Evolutionary conservation across 2,329 filamentous ascomycete genomes (phyloP).

Genomic region (Triangularia verruculosa): DNA sequence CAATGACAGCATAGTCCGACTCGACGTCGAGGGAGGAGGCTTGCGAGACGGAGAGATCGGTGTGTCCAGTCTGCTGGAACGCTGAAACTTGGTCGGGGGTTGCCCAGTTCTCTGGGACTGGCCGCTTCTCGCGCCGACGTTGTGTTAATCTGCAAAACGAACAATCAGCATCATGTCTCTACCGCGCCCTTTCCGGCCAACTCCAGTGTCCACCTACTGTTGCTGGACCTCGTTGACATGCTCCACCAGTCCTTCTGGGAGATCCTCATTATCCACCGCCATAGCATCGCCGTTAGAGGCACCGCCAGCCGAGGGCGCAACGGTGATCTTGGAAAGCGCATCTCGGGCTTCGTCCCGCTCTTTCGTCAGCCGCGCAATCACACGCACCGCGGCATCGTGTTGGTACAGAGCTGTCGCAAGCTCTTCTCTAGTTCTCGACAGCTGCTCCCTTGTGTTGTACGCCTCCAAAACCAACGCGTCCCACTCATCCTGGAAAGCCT

Average conservation of each 20-base stretch:
- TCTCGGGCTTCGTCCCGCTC: conserved; percentile 92
- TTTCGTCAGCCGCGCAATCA: conserved; percentile 85
- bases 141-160: conserved; percentile 67
- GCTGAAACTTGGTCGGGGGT: conserved; percentile 65
- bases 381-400: conserved; percentile 92
- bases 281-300: conserved; percentile 73
- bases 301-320: conserved; percentile 56
- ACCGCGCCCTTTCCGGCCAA: neutral
- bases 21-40: conserved; percentile 49
- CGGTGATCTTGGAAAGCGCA: conserved; percentile 79
- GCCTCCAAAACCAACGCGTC: conserved; percentile 89
- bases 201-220: conserved; percentile 54
- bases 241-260: conserved; percentile 68
- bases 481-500: conserved; percentile 98
- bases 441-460: conserved; percentile 84
- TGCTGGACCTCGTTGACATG: conserved; percentile 79
- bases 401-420: conserved; percentile 92
- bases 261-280: conserved; percentile 79
- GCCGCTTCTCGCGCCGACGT: conserved; percentile 77
- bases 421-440: conserved; percentile 88
- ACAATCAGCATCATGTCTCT: conserved; percentile 17
- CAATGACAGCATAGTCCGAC: conserved; percentile 68
- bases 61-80: conserved; percentile 45
- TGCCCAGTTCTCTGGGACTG: conserved; percentile 81
- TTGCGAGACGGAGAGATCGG: conserved; percentile 46